These are phyloP conservation scores for Phialophora expanda DNA, from an alignment of 2,329 filamentous ascomycete species.

Conservation along the genomic window DNA sequence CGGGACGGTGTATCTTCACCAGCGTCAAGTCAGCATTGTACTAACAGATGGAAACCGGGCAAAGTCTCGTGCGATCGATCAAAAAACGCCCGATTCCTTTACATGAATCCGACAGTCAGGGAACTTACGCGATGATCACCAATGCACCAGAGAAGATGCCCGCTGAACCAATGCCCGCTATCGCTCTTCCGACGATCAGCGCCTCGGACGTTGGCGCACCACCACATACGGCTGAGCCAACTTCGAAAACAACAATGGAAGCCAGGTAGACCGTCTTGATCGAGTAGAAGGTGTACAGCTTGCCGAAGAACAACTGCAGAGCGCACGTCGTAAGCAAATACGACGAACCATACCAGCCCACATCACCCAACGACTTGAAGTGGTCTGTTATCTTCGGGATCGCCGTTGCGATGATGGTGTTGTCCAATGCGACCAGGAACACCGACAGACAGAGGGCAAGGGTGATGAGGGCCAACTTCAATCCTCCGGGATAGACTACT, in stretches of 20 bases:
- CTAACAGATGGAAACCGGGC: not conserved
- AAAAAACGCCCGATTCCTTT: not conserved
- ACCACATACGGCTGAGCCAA: conserved; percentile 53
- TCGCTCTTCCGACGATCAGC: conserved; percentile 45
- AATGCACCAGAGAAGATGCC: conserved; percentile 43
- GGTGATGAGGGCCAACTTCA: conserved; percentile 45
- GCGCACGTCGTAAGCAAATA: conserved; percentile 41
- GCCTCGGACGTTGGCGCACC: conserved; percentile 42
- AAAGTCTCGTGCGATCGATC: not conserved
- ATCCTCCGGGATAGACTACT: conserved; percentile 44
- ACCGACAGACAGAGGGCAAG: conserved; percentile 47
- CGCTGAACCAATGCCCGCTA: conserved; percentile 43
- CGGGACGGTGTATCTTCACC: conserved; percentile 49
- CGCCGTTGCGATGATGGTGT: conserved; percentile 46
- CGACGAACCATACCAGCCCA: conserved; percentile 40
- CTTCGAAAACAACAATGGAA: conserved; percentile 51
- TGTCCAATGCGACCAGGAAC: conserved; percentile 48
- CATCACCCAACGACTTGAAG: conserved; percentile 39
- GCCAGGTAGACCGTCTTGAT: conserved; percentile 52
- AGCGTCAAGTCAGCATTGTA: not conserved
- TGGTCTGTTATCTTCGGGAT: conserved; percentile 41
- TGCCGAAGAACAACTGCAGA: conserved; percentile 40
- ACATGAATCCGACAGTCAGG: not conserved
- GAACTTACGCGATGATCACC: conserved; percentile 42
- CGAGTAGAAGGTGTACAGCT: conserved; percentile 54